phyloP scores from a whole-genome alignment of 2,329 filamentous ascomycete genomes.

The Lasiodiplodia theobromae region DNA sequence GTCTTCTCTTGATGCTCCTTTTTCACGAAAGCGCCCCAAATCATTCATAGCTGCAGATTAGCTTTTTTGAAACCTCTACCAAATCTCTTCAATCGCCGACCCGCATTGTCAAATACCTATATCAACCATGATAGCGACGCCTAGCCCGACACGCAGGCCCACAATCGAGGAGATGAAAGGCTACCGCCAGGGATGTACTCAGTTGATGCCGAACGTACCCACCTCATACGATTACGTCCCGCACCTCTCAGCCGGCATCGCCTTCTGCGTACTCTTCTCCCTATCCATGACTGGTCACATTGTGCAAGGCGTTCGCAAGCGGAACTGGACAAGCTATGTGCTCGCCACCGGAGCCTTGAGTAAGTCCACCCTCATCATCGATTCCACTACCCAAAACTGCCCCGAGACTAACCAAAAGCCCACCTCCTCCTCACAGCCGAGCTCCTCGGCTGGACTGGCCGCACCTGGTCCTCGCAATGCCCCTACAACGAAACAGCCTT shows the following conservation, averaged over 20 bases:
- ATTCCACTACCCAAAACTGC: no score
- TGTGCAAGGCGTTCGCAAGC: neutral
- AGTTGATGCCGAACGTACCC: conserved; percentile 2
- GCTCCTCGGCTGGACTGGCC: conserved; percentile 57
- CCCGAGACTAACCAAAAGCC: neutral
- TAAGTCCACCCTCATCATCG: neutral
- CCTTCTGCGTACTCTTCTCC: conserved; percentile 9
- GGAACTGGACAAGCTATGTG: neutral
- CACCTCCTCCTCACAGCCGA: conserved; percentile 41
- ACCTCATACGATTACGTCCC: conserved; percentile 25
- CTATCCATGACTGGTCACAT: neutral
- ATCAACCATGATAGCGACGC: neutral
- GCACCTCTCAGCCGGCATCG: conserved; percentile 3
- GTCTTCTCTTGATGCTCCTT: no score
- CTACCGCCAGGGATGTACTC: neutral
- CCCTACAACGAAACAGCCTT: conserved; percentile 60
- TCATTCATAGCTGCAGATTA: no score
- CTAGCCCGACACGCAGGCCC: neutral
- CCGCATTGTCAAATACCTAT: no score
- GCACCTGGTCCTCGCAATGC: conserved; percentile 59
- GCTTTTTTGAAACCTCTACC: no score
- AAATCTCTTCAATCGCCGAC: no score
- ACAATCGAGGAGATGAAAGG: neutral
- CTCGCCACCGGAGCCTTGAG: neutral
- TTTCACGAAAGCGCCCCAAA: no score